Percentiles rank a stretch among this genome's conserved stretches.
Evolutionary conservation across 345 rosid genomes (phyloP).

Genomic region (Eucalyptus marginata): DNA sequence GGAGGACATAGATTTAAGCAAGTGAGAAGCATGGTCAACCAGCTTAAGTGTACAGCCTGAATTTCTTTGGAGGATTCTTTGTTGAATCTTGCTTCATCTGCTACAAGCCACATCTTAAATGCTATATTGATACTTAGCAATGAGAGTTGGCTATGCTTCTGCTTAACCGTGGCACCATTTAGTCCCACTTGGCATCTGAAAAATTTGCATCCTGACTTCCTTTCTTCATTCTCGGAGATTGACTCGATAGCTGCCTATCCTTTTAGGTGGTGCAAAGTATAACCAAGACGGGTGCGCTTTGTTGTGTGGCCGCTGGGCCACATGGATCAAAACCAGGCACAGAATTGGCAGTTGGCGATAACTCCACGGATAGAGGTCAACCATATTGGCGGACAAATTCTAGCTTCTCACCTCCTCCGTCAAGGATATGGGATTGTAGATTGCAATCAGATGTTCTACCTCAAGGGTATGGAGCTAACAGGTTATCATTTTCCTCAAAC

Average conservation of each 20-base stretch:
- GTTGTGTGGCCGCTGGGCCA: constrained; percentile 99
- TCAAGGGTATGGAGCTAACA: constrained; percentile 17
- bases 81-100: background rate
- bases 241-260: background rate
- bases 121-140: background rate
- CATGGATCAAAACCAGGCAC: constrained; percentile 46
- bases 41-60: background rate
- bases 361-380: constrained; percentile 25
- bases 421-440: constrained; percentile 55
- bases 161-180: background rate
- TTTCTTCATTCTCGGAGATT: background rate
- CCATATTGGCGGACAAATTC: constrained; percentile 72
- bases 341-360: constrained; percentile 9
- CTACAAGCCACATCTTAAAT: background rate
- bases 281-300: constrained; percentile 91
- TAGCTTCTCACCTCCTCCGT: constrained; percentile 68
- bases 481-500: constrained; percentile 28
- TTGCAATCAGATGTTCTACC: constrained; percentile 39
- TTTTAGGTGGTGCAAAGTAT: constrained; percentile 15
- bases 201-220: background rate
- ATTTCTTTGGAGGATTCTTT: background rate
- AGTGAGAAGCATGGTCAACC: background rate
- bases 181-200: background rate
- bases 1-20: background rate
- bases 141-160: background rate